phyloP scores from a whole-genome alignment of 257 asterid species.

The Plectranthus barbatus region DNA sequence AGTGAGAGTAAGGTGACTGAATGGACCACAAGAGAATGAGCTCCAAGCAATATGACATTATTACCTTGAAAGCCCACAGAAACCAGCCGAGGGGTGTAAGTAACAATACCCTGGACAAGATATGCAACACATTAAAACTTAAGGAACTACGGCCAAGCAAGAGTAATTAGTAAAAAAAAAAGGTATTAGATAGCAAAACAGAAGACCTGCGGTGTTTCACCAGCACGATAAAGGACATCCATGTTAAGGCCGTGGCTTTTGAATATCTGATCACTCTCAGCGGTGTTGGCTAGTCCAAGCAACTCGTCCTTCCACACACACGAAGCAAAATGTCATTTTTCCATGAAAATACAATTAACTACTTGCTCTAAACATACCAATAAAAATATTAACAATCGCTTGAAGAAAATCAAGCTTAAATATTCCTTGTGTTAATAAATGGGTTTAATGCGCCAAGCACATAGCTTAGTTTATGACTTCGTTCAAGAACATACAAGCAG shows the following conservation, averaged over 20 bases:
- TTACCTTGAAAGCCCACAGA: slow-evolving; percentile 83
- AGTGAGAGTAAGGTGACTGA: not conserved
- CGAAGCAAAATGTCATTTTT: slow-evolving; percentile 7
- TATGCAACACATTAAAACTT: not conserved
- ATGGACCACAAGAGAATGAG: not conserved
- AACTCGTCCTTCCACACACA: slow-evolving; percentile 72
- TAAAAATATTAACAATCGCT: not conserved
- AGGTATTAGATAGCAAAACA: not conserved
- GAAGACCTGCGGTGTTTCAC: slow-evolving; percentile 79
- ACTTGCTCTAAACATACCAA: not conserved
- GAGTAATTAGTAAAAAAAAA: not conserved
- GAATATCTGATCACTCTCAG: slow-evolving; percentile 45
- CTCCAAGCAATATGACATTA: not conserved
- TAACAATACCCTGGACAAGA: slow-evolving; percentile 63
- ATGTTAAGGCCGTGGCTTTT: slow-evolving; percentile 56
- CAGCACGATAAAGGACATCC: slow-evolving; percentile 77
- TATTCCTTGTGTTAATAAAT: not conserved
- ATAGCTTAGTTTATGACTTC: not conserved
- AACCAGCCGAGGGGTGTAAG: slow-evolving; percentile 89
- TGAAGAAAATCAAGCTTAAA: not conserved
- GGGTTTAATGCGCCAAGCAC: slow-evolving; percentile 6
- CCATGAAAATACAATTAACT: not conserved
- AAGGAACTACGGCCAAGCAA: not conserved
- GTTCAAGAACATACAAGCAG: not conserved
- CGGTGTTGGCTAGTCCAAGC: slow-evolving; percentile 78